A percentile compares a stretch with the other conserved stretches of the same genome.
phyloP scores from a whole-genome alignment of 225 moss, liverwort and hornwort species.

The Ulota crispa region DNA sequence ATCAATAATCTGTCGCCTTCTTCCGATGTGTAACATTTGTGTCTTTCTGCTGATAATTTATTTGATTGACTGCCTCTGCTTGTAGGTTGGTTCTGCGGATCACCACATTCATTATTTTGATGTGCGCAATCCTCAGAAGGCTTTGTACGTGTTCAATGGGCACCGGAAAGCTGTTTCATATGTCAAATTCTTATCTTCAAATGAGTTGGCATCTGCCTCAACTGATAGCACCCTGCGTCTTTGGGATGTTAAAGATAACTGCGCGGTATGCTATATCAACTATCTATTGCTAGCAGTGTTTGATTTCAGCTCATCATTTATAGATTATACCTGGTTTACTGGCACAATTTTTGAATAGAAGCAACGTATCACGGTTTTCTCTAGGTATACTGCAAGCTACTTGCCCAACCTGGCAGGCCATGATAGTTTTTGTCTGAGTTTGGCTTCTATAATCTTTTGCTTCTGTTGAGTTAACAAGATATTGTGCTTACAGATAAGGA shows the following conservation, averaged over 20 bases:
- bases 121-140: conserved; percentile 62
- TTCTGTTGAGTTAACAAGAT: conserved; percentile 2
- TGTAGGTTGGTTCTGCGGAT: conserved; percentile 96
- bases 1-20: not conserved
- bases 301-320: not conserved
- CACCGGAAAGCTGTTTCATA: conserved; percentile 97
- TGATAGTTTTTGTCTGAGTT: not conserved
- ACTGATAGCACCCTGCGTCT: conserved; percentile 94
- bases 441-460: not conserved
- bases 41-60: not conserved
- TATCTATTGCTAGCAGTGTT: not conserved
- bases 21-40: not conserved
- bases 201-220: conserved; percentile 95
- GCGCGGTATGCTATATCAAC: conserved; percentile 42
- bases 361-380: not conserved
- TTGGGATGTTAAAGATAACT: conserved; percentile 90
- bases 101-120: conserved; percentile 95
- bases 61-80: not conserved
- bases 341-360: not conserved
- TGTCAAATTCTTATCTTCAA: conserved; percentile 89
- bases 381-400: not conserved
- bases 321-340: not conserved
- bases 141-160: conserved; percentile 79
- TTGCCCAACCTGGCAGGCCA: not conserved
- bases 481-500: conserved; percentile 69